A percentile compares a stretch with the other conserved stretches of the same genome.
Conservation (phyloP, 345 rosid genomes). For the Heritiera fomes region DNA sequence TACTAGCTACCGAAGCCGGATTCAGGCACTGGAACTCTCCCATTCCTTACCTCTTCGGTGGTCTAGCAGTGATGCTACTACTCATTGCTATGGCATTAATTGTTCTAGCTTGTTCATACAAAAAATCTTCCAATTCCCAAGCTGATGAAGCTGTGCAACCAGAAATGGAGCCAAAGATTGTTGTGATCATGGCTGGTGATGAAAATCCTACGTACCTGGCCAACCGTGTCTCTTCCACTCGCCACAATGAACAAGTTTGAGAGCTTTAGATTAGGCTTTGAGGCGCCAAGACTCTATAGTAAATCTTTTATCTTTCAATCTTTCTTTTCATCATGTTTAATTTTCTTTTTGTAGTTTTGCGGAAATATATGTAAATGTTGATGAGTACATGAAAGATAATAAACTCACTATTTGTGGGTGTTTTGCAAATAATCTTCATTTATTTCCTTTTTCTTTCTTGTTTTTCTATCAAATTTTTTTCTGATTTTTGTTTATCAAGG, state of each 20-base stretch:
- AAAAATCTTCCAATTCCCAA: constrained; percentile 14
- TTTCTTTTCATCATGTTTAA: background rate
- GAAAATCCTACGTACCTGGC: constrained; percentile 60
- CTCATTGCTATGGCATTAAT: constrained; percentile 44
- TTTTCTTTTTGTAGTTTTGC: background rate
- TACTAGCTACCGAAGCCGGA: background rate
- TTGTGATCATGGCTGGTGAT: constrained; percentile 73
- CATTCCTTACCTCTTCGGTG: constrained; percentile 50
- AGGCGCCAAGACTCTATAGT: background rate
- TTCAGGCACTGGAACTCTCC: constrained; percentile 44
- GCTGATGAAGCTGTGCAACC: constrained; percentile 23
- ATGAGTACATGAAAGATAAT: background rate
- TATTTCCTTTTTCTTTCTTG: no score
- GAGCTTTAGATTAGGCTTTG: background rate
- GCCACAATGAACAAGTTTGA: constrained; percentile 20
- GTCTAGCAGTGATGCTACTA: constrained; percentile 49
- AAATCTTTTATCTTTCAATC: background rate
- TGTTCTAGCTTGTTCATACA: constrained; percentile 50
- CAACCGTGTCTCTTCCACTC: constrained; percentile 31
- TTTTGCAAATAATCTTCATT: background rate
- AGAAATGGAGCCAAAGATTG: constrained; percentile 68
- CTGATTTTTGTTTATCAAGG: background rate
- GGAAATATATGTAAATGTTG: constrained; percentile 23
- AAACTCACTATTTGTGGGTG: background rate
- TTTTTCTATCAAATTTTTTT: background rate